phyloP scores from a whole-genome alignment of 148 eudicot genomes.

The Chenopodium formosanum region DNA sequence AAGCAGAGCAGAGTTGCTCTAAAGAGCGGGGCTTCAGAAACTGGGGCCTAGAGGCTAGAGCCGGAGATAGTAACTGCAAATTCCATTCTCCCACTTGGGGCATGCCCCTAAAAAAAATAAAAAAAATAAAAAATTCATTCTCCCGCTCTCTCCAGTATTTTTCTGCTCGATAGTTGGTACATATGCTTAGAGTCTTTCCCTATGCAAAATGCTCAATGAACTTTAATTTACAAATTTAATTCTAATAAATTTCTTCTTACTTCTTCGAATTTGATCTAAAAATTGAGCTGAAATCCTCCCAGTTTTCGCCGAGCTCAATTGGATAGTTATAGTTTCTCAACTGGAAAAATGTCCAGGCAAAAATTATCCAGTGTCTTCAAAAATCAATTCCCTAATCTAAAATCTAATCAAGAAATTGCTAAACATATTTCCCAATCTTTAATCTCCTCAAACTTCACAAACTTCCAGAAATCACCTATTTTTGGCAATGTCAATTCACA shows the following conservation, averaged over 20 bases:
- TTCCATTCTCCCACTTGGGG: no score
- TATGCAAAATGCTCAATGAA: no score
- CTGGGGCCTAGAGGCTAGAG: no score
- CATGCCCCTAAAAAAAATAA: no score
- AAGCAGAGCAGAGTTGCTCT: no score
- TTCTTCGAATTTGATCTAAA: not conserved
- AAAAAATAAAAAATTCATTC: no score
- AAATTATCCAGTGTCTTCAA: constrained; percentile 38
- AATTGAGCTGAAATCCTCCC: not conserved
- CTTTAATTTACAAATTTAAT: not conserved
- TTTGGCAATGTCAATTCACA: constrained; percentile 42
- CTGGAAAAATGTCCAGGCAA: constrained; percentile 41
- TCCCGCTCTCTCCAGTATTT: no score
- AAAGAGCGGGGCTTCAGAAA: no score
- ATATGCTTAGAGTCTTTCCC: no score
- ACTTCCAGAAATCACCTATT: constrained; percentile 35
- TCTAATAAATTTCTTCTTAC: not conserved
- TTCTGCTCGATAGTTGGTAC: no score
- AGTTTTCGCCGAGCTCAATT: not conserved
- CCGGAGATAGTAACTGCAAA: no score
- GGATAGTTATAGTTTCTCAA: not conserved
- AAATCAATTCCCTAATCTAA: constrained; percentile 28
- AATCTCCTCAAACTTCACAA: constrained; percentile 26
- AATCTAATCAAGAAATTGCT: constrained; percentile 46
- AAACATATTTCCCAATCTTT: constrained; percentile 39